These are phyloP conservation scores for Argentina anserina DNA, from an alignment of 306 rosid genomes.

Conservation along the genomic window DNA sequence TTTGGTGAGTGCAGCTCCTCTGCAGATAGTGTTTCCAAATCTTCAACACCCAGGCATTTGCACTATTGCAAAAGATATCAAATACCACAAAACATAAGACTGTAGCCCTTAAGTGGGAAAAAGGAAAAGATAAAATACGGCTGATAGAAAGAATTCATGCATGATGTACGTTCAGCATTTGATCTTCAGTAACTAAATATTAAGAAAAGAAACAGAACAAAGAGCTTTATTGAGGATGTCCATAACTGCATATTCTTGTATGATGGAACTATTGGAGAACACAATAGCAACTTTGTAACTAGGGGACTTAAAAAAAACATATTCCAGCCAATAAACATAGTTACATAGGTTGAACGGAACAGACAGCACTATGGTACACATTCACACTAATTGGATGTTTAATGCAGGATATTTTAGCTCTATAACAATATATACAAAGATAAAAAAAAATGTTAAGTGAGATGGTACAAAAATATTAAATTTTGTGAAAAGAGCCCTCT, in stretches of 20 bases:
- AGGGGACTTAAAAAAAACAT: neutral
- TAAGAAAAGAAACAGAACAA: neutral
- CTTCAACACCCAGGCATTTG: conserved; percentile 67
- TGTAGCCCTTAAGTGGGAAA: neutral
- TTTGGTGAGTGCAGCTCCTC: conserved; percentile 86
- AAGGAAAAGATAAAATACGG: neutral
- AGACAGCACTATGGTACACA: neutral
- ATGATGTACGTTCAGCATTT: neutral
- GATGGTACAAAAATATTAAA: neutral
- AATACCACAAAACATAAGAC: neutral
- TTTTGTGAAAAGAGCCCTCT: neutral
- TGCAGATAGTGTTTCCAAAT: conserved; percentile 73
- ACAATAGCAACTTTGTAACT: neutral
- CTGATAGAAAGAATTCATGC: neutral
- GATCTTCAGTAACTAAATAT: neutral
- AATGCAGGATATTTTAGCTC: neutral
- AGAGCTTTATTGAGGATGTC: neutral
- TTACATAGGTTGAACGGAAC: neutral
- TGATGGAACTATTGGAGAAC: neutral
- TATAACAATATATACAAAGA: neutral
- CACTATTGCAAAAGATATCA: conserved; percentile 45
- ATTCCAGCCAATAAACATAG: neutral
- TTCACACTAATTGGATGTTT: neutral
- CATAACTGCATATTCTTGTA: neutral
- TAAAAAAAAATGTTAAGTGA: neutral